Evolutionary conservation across 78 protist genomes (phyloP), one percentile per base, ranked within the genome.

Genomic region (Cavenderia fasciculata): DNA sequence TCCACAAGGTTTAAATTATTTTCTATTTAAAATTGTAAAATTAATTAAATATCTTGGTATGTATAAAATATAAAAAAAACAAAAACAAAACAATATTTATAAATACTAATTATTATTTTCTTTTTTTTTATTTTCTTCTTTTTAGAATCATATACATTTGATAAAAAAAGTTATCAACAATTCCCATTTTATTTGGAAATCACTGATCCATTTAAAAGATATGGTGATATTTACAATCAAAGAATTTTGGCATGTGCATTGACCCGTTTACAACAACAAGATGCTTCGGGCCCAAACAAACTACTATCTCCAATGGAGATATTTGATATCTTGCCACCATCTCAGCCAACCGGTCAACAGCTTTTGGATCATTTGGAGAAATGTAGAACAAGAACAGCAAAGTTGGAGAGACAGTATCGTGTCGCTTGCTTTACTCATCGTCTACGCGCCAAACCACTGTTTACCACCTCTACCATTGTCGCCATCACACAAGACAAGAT

Each of bases 221-320:
- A 82, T 68, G 36, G 29, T 2, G 90, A 68, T 56, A 21, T 68
- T 2, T 68, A 31, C 57, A 82, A 82, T 43, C 90, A 68, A 29
- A 82, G 90, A 57, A 21, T 73, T 54, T 36, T 73, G 54, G 19
- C 61, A 5, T 10, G n/a, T 7, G 5, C 6, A 7, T 54, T 54
- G 61, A 68, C 29, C 16, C n/a, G n/a, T n/a, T n/a, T n/a, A n/a
- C n/a, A n/a, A n/a, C n/a, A n/a, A n/a, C n/a, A n/a, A n/a, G n/a
- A n/a, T n/a, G n/a, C n/a, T n/a, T n/a, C n/a, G n/a, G n/a, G n/a
- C n/a, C n/a, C n/a, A n/a, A n/a, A n/a, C n/a, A n/a, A n/a, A n/a
- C n/a, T n/a, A n/a, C n/a, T n/a, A n/a, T n/a, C n/a, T n/a, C n/a
- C n/a, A n/a, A n/a, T n/a, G n/a, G n/a, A n/a, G n/a, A n/a, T n/a